Evolutionary conservation across 2,329 filamentous ascomycete genomes (phyloP).

Genomic region (Cladosporium colombiae): DNA sequence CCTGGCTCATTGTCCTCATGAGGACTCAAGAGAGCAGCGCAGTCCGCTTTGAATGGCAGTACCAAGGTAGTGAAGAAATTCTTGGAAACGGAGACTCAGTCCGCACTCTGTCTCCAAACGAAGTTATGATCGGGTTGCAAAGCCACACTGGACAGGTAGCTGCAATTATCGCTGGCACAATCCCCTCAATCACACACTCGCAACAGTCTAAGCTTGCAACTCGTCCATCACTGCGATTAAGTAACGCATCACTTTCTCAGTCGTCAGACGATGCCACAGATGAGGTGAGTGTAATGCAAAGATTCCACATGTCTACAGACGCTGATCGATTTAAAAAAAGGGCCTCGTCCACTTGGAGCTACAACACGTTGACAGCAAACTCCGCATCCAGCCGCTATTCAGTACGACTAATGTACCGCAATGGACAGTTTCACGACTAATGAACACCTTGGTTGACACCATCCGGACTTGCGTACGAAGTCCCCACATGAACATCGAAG

Average conservation of each 20-base stretch:
- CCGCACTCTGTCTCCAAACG: slow-evolving; percentile 34
- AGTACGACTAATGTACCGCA: slow-evolving; percentile 20
- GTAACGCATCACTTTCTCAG: slow-evolving; percentile 15
- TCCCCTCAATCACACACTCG: slow-evolving; percentile 25
- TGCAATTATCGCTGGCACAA: slow-evolving; percentile 30
- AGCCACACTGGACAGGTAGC: slow-evolving; percentile 34
- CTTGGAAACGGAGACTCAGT: slow-evolving; percentile 24
- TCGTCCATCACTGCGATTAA: slow-evolving; percentile 16
- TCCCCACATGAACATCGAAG: slow-evolving; percentile 16
- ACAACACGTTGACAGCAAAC: not conserved
- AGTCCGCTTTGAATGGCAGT: slow-evolving; percentile 45
- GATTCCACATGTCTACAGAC: not conserved
- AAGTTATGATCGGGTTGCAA: slow-evolving; percentile 40
- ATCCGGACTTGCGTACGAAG: slow-evolving; percentile 16
- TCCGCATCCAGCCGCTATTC: slow-evolving; percentile 18
- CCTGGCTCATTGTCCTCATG: slow-evolving; percentile 50
- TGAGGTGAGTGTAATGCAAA: not conserved
- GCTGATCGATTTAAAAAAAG: not conserved
- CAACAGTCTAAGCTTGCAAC: not conserved
- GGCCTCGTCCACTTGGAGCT: slow-evolving; percentile 6
- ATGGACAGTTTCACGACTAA: slow-evolving; percentile 19
- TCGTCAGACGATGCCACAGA: slow-evolving; percentile 11
- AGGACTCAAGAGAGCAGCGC: slow-evolving; percentile 45
- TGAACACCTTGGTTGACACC: slow-evolving; percentile 21
- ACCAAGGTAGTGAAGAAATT: slow-evolving; percentile 27